Conservation (phyloP, 768 basidiomycete species). For the Tubosaeta sp. region DNA sequence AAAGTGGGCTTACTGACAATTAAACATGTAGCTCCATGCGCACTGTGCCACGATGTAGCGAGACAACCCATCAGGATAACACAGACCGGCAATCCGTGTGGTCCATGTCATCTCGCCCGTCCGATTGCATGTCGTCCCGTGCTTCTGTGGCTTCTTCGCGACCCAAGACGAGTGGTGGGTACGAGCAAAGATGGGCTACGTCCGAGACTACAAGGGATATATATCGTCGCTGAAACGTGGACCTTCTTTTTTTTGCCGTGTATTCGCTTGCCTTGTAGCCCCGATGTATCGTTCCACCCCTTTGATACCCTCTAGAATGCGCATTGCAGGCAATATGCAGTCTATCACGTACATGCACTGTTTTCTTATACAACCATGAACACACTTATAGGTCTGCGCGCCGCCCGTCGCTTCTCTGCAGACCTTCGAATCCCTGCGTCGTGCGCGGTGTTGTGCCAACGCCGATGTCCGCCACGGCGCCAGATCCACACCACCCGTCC, state of each 20-base stretch:
- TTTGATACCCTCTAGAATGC: not conserved
- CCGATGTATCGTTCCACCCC: constrained; percentile 7
- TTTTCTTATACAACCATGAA: not conserved
- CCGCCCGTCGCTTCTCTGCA: not conserved
- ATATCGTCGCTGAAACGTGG: constrained; percentile 12
- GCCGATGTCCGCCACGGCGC: not conserved
- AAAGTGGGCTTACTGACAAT: constrained; percentile 3
- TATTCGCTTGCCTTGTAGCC: not conserved
- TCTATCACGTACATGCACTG: not conserved
- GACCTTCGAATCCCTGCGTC: not conserved
- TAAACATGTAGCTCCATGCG: constrained; percentile 8
- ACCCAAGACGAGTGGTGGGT: not conserved
- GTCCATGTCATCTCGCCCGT: not conserved
- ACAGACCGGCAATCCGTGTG: constrained; percentile 1
- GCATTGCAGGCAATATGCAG: not conserved
- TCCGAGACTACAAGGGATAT: constrained; percentile 16
- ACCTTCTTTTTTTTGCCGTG: not conserved
- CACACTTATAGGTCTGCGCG: not conserved
- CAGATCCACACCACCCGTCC: constrained; percentile 15
- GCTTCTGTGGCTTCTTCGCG: not conserved
- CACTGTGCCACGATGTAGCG: not conserved
- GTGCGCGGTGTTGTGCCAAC: not conserved
- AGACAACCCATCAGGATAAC: constrained; percentile 2
- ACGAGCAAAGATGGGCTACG: constrained; percentile 21
- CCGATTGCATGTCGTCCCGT: constrained; percentile 2